These are phyloP conservation scores for Lachnellula occidentalis DNA, from an alignment of 2,329 filamentous ascomycete species.

Conservation along the genomic window DNA sequence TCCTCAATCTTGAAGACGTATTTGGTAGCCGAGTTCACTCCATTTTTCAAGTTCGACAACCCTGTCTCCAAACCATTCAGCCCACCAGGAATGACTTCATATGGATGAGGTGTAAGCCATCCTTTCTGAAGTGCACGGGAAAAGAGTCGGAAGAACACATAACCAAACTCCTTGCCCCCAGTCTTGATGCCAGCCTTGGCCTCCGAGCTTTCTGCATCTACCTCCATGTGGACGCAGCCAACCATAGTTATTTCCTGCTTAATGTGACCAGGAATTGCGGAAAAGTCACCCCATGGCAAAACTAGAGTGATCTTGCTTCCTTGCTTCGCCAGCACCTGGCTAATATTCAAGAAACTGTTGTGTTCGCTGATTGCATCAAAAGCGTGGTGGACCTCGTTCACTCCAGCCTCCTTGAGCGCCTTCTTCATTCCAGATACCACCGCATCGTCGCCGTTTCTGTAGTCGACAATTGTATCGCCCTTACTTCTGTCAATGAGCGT, in stretches of 20 bases:
- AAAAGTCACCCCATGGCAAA: slow-evolving; percentile 38
- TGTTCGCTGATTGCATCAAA: slow-evolving; percentile 28
- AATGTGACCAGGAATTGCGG: slow-evolving; percentile 28
- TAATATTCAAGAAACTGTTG: slow-evolving; percentile 25
- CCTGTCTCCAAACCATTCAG: slow-evolving; percentile 44
- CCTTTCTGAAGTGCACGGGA: slow-evolving; percentile 42
- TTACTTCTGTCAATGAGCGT: slow-evolving; percentile 42
- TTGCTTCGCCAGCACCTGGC: slow-evolving; percentile 20
- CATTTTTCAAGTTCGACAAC: slow-evolving; percentile 50
- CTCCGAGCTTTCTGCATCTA: slow-evolving; percentile 7
- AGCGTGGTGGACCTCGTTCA: slow-evolving; percentile 23
- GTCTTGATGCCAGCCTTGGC: slow-evolving; percentile 18
- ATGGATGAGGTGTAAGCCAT: slow-evolving; percentile 44
- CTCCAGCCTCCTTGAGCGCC: slow-evolving; percentile 21
- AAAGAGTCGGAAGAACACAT: slow-evolving; percentile 24
- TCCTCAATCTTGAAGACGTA: slow-evolving; percentile 47
- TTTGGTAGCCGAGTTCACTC: slow-evolving; percentile 58
- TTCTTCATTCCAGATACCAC: slow-evolving; percentile 32
- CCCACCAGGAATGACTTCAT: slow-evolving; percentile 46
- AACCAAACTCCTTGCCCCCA: slow-evolving; percentile 24
- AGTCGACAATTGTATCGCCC: slow-evolving; percentile 52
- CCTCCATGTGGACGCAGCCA: slow-evolving; percentile 17
- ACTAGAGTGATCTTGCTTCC: slow-evolving; percentile 36
- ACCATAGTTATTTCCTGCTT: slow-evolving; percentile 18
- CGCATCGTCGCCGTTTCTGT: slow-evolving; percentile 43